Percentiles rank a stretch among this genome's conserved stretches.
phyloP scores from a whole-genome alignment of 768 basidiomycete genomes.

The Podaxis sp. region DNA sequence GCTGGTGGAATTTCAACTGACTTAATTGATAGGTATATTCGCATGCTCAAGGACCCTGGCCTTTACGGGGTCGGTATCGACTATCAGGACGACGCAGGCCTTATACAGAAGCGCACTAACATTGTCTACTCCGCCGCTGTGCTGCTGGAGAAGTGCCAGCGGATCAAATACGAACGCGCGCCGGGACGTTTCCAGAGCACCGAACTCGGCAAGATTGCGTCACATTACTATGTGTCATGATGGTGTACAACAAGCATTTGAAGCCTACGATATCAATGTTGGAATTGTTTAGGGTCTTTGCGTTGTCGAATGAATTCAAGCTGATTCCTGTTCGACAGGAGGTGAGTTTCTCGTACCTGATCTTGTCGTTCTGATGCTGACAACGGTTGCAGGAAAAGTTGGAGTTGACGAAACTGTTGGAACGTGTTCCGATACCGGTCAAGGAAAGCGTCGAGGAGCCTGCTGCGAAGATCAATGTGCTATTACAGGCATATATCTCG shows the following conservation, averaged over 20 bases:
- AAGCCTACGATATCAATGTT: conserved; percentile 82
- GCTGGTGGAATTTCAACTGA: conserved; percentile 2
- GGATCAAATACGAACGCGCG: conserved; percentile 91
- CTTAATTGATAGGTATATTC: conserved; percentile 68
- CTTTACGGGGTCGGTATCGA: conserved; percentile 88
- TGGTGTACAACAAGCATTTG: conserved; percentile 93
- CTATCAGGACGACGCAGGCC: conserved; percentile 70
- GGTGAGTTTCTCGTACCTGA: conserved; percentile 6
- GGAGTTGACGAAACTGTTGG: conserved; percentile 85
- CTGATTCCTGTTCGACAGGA: conserved; percentile 32
- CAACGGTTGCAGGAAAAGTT: conserved; percentile 75
- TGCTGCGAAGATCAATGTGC: conserved; percentile 19
- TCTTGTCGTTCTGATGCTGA: conserved; percentile 27
- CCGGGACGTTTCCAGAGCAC: conserved; percentile 90
- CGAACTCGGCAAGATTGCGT: conserved; percentile 91
- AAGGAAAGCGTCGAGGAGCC: conserved; percentile 57
- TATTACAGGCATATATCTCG: conserved; percentile 95
- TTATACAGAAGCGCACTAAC: conserved; percentile 89
- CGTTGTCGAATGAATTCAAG: conserved; percentile 94
- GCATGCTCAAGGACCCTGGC: conserved; percentile 87
- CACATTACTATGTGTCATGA: conserved; percentile 98
- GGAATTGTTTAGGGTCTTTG: conserved; percentile 95
- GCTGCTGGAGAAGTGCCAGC: conserved; percentile 88
- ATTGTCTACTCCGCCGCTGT: conserved; percentile 93
- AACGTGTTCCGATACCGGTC: conserved; percentile 95